Percentiles rank a stretch among this genome's conserved stretches.
Evolutionary conservation across 129 eudicot species (phyloP).

Genomic region (sunflower (Helianthus annuus)): DNA sequence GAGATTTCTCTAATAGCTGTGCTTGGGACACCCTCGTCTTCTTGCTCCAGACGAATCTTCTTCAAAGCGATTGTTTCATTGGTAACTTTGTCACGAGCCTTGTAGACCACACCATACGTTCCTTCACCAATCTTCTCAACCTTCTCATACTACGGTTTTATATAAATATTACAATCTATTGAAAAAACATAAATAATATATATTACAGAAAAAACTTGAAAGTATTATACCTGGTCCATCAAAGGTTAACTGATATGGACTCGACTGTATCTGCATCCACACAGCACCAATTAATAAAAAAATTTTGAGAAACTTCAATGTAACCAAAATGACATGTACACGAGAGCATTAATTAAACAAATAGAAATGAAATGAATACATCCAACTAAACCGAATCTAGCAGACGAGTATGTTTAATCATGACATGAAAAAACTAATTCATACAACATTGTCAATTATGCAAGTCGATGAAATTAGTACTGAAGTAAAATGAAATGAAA

Average conservation of each 20-base stretch:
- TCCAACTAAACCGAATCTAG: slow-evolving; percentile 7
- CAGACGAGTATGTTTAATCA: background rate
- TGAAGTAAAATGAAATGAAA: background rate
- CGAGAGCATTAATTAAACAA: slow-evolving; percentile 1
- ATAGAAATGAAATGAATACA: background rate
- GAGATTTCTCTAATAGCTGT: slow-evolving; percentile 95
- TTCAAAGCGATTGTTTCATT: slow-evolving; percentile 90
- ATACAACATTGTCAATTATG: background rate
- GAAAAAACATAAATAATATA: background rate
- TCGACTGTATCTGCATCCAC: slow-evolving; percentile 30
- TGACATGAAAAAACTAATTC: background rate
- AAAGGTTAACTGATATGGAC: slow-evolving; percentile 30
- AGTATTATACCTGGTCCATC: slow-evolving; percentile 50
- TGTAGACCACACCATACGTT: slow-evolving; percentile 91
- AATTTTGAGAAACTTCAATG: slow-evolving; percentile 15
- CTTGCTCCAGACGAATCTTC: slow-evolving; percentile 91
- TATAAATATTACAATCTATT: background rate
- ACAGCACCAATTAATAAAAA: slow-evolving; percentile 19
- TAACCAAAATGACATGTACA: slow-evolving; percentile 8
- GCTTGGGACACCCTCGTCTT: slow-evolving; percentile 95
- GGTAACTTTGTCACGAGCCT: slow-evolving; percentile 77
- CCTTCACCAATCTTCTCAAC: slow-evolving; percentile 96
- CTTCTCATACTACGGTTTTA: slow-evolving; percentile 64
- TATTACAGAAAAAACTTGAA: background rate
- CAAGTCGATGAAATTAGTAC: background rate